These are phyloP conservation scores for Nidularia pulvinata DNA, from an alignment of 768 basidiomycete species.

Conservation along the genomic window DNA sequence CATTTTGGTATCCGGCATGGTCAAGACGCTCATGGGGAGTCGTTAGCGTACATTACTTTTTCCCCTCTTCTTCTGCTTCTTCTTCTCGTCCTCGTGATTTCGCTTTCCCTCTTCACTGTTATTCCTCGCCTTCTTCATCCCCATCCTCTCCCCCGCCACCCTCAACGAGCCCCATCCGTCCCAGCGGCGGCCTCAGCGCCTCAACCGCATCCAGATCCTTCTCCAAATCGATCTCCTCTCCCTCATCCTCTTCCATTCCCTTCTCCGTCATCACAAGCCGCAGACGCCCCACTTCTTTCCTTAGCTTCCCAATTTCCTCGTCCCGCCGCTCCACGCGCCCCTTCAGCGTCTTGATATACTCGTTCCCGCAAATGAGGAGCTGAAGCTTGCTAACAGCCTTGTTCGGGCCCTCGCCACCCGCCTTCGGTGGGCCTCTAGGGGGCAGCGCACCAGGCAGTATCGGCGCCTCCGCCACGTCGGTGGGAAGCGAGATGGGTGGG, in stretches of 20 bases:
- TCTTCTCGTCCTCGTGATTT: neutral
- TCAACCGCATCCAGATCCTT: constrained; percentile 61
- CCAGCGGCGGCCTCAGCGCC: constrained; percentile 14
- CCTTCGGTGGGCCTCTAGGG: constrained; percentile 86
- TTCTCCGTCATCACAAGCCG: constrained; percentile 26
- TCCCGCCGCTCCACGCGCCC: constrained; percentile 80
- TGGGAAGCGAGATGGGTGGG: constrained; percentile 85
- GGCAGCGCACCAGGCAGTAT: constrained; percentile 87
- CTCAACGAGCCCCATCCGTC: constrained; percentile 10
- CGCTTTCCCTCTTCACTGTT: neutral
- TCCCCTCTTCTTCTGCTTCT: neutral
- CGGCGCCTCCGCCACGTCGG: constrained; percentile 65
- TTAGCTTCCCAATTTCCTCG: constrained; percentile 67
- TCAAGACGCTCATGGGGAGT: neutral
- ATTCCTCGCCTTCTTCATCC: neutral
- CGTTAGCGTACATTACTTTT: neutral
- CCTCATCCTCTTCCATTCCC: constrained; percentile 28
- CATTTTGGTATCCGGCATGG: neutral
- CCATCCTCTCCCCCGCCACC: constrained; percentile 2
- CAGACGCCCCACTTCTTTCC: constrained; percentile 66
- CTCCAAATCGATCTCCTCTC: constrained; percentile 50
- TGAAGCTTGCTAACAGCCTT: constrained; percentile 94
- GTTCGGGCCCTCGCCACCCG: constrained; percentile 89
- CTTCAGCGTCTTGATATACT: constrained; percentile 79
- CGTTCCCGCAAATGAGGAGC: constrained; percentile 88